Percentiles rank a stretch among this genome's conserved stretches.
Evolutionary conservation across 1,139 yeast genomes (phyloP).

Genomic region (Geotrichum fermentans): DNA sequence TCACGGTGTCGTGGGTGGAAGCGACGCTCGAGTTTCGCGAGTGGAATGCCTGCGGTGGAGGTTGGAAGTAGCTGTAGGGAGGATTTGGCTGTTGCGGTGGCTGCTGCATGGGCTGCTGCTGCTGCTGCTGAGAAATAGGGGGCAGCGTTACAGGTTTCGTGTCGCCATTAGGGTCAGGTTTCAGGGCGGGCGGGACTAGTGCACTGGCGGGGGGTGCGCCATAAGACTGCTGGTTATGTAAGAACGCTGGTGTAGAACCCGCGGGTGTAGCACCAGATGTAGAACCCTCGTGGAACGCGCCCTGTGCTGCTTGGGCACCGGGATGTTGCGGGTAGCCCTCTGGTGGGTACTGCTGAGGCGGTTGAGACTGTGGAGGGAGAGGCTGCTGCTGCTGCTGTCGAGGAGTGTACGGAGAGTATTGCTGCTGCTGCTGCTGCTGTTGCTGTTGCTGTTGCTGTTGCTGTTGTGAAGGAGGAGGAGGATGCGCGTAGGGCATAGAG

Average conservation of each 20-base stretch:
- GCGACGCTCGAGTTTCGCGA: constrained; percentile 4
- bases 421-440: constrained; percentile 4
- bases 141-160: constrained; percentile 12
- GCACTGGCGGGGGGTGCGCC: constrained; percentile 8
- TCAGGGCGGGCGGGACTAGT: constrained; percentile 9
- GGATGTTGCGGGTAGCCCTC: constrained; percentile 1
- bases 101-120: constrained; percentile 2
- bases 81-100: constrained; percentile 12
- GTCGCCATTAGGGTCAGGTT: constrained; percentile 10
- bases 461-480: constrained; percentile 2
- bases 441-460: constrained; percentile 8
- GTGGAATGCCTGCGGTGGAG: constrained; percentile 18
- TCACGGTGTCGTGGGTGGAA: constrained; percentile 21
- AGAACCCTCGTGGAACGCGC: background rate
- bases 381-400: constrained; percentile 4
- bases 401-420: constrained; percentile 6
- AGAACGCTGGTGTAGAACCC: constrained; percentile 1
- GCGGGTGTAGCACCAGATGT: constrained; percentile 3
- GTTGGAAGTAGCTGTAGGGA: no score
- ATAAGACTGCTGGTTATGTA: constrained; percentile 1
- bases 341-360: constrained; percentile 1
- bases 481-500: constrained; percentile 2
- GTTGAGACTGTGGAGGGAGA: no score
- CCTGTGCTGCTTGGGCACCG: background rate
- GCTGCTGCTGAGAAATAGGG: constrained; percentile 12